Evolutionary conservation across 148 eudicot genomes (phyloP).

Genomic region (Amaranthus hypochondriacus): DNA sequence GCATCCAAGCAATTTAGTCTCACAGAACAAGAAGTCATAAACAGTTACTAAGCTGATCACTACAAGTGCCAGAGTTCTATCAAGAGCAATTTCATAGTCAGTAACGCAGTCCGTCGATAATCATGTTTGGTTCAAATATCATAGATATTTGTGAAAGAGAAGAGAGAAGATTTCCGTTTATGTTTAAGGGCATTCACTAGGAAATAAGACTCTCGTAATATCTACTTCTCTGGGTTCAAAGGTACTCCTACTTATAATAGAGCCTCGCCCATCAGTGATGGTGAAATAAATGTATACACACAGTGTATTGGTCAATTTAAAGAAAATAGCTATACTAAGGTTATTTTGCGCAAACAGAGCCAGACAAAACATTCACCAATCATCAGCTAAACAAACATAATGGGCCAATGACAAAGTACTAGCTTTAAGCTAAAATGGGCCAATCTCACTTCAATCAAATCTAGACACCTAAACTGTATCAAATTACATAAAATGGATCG

Average conservation of each 20-base stretch:
- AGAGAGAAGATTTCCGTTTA: background rate
- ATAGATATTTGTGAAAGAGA: background rate
- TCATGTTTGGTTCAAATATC: background rate
- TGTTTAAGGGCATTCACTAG: background rate
- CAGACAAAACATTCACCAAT: background rate
- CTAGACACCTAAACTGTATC: background rate
- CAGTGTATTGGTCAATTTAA: no score
- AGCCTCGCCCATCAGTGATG: background rate
- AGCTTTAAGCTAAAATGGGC: background rate
- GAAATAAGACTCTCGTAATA: background rate
- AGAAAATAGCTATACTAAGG: background rate
- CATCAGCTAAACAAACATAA: background rate
- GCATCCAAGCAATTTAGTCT: background rate
- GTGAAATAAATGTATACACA: no score
- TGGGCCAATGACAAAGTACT: background rate
- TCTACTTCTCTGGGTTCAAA: background rate
- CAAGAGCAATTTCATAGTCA: background rate
- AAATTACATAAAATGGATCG: background rate
- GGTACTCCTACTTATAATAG: background rate
- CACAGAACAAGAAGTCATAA: background rate
- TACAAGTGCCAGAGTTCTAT: background rate
- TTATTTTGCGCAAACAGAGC: background rate
- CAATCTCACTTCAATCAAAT: background rate
- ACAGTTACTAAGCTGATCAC: background rate
- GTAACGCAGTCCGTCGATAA: background rate